Percentiles rank a stretch among this genome's conserved stretches.
phyloP scores from a whole-genome alignment of 352 stramenopile genomes.

The Globisporangium sylvaticum region DNA sequence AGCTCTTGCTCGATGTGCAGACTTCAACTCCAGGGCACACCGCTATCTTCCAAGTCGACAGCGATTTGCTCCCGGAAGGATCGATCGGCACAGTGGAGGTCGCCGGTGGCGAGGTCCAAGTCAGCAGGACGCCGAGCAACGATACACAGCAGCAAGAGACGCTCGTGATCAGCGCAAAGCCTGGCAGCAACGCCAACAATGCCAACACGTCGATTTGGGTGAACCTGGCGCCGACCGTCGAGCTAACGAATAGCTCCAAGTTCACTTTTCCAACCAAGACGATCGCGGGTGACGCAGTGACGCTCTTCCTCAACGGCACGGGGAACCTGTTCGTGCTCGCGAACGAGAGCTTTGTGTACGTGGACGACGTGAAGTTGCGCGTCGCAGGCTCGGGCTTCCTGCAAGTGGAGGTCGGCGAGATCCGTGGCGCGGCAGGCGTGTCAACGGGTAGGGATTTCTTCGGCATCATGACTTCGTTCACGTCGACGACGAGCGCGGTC shows the following conservation, averaged over 20 bases:
- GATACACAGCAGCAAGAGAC: background rate
- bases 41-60: background rate
- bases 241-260: background rate
- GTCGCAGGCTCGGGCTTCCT: background rate
- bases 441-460: background rate
- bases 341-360: slow-evolving; percentile 6
- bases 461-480: background rate
- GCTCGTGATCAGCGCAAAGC: background rate
- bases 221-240: background rate
- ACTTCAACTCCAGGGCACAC: background rate
- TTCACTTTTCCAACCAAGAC: background rate
- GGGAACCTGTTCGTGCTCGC: slow-evolving; percentile 5
- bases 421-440: background rate
- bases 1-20: background rate
- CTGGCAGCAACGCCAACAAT: background rate
- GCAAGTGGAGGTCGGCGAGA: slow-evolving; percentile 3
- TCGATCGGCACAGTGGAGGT: background rate
- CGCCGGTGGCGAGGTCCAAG: background rate
- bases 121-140: background rate
- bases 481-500: background rate
- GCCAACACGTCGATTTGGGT: background rate
- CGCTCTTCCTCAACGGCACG: slow-evolving; percentile 3
- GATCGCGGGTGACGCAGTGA: slow-evolving; percentile 1
- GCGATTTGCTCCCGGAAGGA: slow-evolving; percentile 9
- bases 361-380: background rate